phyloP scores from a whole-genome alignment of 495 filamentous ascomycete species.

The Penicillium paxilli region DNA sequence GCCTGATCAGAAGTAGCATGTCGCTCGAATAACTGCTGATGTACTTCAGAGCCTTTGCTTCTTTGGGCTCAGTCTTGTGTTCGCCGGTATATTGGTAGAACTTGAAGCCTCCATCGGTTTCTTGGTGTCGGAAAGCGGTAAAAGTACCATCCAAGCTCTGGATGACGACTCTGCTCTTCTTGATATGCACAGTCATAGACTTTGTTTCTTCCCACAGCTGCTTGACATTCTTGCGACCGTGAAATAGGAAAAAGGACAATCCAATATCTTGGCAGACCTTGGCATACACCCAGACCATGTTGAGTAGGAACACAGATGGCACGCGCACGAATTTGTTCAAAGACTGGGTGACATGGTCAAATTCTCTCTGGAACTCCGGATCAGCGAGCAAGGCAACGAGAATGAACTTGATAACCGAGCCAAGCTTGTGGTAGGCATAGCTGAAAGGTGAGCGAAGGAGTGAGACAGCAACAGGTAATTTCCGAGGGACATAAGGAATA shows the following conservation, averaged over 20 bases:
- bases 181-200: conserved; percentile 47
- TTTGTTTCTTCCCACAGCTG: conserved; percentile 48
- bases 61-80: conserved; percentile 44
- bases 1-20: conserved; percentile 45
- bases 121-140: conserved; percentile 48
- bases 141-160: conserved; percentile 46
- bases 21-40: conserved; percentile 51
- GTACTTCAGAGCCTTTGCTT: conserved; percentile 38
- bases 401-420: conserved; percentile 50
- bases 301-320: conserved; percentile 40
- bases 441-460: conserved; percentile 30
- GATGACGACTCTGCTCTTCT: conserved; percentile 45
- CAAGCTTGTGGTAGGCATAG: conserved; percentile 41
- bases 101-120: conserved; percentile 41
- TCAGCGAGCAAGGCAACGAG: conserved; percentile 56
- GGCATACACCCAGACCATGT: conserved; percentile 51
- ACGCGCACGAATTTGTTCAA: conserved; percentile 37
- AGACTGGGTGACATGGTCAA: conserved; percentile 46
- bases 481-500: conserved; percentile 34
- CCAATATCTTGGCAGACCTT: conserved; percentile 37
- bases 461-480: conserved; percentile 21
- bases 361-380: conserved; percentile 59
- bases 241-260: conserved; percentile 51
- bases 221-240: conserved; percentile 45
- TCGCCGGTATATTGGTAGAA: conserved; percentile 48